Evolutionary conservation across 2,329 filamentous ascomycete genomes (phyloP), one percentile per base, ranked within the genome.

Genomic region (Aspergillus novoparasiticus): DNA sequence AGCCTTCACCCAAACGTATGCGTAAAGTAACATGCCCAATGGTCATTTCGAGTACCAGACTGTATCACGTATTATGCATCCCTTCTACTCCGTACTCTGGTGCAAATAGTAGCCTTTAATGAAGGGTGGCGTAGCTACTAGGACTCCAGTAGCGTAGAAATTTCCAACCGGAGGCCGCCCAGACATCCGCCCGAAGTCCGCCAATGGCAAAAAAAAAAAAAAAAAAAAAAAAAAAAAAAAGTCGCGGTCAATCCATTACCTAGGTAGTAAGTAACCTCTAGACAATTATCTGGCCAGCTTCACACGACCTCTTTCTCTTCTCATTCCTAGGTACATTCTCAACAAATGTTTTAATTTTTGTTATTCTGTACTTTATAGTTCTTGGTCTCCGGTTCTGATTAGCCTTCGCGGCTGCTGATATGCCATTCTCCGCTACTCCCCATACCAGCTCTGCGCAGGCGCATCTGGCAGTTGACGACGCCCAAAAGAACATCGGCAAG

Each of bases 361-460:
- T 16, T 43, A 46, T 60, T n/a, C 3, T 28, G 16, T 26, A 10
- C n/a, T 23, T 28, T 53, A 12, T 8, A 21, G 36, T 36, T 19
- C n/a, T 48, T 21, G 6, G 45, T 41, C 30, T 55, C 50, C 34
- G 59, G 45, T 32, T 14, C 55, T 48, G 51, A 39, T 39, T 26
- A 26, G n/a, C 51, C 32, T 39, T 36, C 6, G 28, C n/a, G 32
- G 51, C n/a, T 39, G 32, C 34, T 53, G 58, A 62, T 54, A 74
- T 73, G 72, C 59, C 66, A 51, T 65, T 69, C 63, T 70, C 71
- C 60, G 59, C 69, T 19, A 60, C 62, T 26, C 51, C 51, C 34
- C 66, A 66, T 57, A 59, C 67, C 67, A 68, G 67, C 68, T 68
- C 71, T 66, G 68, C 70, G 72, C 71, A 69, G 69, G 64, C 69